Evolutionary conservation across 345 rosid species (phyloP).

Genomic region (Eucalyptus cladocalyx): DNA sequence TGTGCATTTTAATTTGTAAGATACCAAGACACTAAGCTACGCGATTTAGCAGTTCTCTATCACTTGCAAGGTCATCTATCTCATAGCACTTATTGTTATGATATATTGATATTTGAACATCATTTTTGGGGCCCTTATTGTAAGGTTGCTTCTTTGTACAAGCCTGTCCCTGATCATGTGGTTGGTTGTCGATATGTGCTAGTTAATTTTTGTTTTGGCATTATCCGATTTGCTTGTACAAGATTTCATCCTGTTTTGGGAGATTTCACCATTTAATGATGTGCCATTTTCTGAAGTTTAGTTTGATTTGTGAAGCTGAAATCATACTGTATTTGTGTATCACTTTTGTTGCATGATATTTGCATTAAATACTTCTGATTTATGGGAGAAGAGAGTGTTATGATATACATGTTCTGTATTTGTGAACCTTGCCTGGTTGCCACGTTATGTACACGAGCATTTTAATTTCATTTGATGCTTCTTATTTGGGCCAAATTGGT

Average conservation of each 20-base stretch:
- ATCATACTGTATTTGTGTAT: not conserved
- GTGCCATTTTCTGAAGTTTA: not conserved
- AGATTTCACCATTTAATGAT: not conserved
- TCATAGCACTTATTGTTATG: not conserved
- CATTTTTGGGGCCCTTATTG: not conserved
- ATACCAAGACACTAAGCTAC: not conserved
- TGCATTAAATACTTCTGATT: not conserved
- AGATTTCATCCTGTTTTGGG: not conserved
- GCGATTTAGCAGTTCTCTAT: not conserved
- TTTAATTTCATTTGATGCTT: not conserved
- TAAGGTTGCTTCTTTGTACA: accelerated
- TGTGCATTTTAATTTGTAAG: accelerated
- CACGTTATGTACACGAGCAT: not conserved
- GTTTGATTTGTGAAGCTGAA: not conserved
- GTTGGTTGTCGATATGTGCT: accelerated
- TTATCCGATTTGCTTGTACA: not conserved
- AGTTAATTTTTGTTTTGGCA: not conserved
- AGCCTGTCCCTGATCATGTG: accelerated
- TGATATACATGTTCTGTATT: not conserved
- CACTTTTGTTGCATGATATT: not conserved
- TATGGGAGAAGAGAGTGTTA: not conserved
- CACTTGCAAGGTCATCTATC: not conserved
- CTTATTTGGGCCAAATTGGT: not conserved
- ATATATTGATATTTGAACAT: not conserved
- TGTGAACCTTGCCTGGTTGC: not conserved